Percentiles rank a stretch among this genome's conserved stretches.
Evolutionary conservation across 2,329 filamentous ascomycete species (phyloP).

Genomic region (Penicillium sclerotigenum): DNA sequence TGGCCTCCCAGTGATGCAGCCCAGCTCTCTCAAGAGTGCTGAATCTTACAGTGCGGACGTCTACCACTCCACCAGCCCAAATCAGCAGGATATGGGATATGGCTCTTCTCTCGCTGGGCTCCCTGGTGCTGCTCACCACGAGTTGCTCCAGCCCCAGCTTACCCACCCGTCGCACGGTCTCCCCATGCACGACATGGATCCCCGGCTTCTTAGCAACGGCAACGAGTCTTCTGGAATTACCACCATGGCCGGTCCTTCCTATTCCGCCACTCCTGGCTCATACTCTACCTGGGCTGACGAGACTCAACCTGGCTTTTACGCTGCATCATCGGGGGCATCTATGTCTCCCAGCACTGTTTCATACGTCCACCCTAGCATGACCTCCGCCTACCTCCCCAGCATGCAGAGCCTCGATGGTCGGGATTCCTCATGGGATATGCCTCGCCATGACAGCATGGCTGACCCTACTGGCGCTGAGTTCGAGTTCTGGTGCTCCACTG

Average conservation of each 20-base stretch:
- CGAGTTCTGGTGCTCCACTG: conserved; percentile 9
- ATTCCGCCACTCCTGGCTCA: neutral
- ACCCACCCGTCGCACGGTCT: conserved; percentile 23
- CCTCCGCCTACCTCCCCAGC: neutral
- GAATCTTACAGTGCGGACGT: conserved; percentile 44
- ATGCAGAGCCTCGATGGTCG: conserved; percentile 11
- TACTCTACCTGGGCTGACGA: conserved; percentile 12
- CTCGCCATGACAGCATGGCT: conserved; percentile 1
- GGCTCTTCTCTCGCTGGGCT: conserved; percentile 42
- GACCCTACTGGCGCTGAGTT: conserved; percentile 6
- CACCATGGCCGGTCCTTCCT: conserved; percentile 1
- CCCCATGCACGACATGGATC: conserved; percentile 41
- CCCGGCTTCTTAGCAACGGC: conserved; percentile 39
- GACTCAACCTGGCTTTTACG: neutral
- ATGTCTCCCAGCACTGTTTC: conserved; percentile 9
- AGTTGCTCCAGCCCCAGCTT: conserved; percentile 40
- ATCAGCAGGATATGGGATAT: conserved; percentile 30
- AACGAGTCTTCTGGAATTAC: conserved; percentile 17
- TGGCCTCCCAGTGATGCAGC: conserved; percentile 51
- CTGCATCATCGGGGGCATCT: neutral
- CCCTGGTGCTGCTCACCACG: conserved; percentile 43
- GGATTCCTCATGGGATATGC: conserved; percentile 12
- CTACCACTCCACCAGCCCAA: conserved; percentile 36
- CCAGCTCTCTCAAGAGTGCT: conserved; percentile 27
- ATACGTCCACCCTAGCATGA: conserved; percentile 2